Evolutionary conservation across 371 early-diverging fungal species (phyloP).

Genomic region (Phascolomyces articulosus): DNA sequence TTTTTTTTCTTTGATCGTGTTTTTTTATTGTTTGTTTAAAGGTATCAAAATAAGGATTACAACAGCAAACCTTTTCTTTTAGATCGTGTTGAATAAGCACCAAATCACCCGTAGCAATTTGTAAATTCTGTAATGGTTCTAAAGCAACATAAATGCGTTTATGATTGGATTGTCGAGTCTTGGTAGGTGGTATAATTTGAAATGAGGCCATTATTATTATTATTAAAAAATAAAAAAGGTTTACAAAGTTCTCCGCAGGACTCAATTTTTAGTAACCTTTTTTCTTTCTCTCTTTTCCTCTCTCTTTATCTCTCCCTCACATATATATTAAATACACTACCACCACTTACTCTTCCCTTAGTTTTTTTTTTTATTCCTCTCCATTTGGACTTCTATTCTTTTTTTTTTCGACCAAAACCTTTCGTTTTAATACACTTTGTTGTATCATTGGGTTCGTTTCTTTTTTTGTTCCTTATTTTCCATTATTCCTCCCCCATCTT

Average conservation of each 20-base stretch:
- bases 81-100: conserved; percentile 35
- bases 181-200: background rate
- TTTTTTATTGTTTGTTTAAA: no score
- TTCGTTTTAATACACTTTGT: background rate
- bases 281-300: no score
- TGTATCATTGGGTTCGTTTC: no score
- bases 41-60: no score
- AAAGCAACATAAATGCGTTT: conserved; percentile 45
- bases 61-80: conserved; percentile 19
- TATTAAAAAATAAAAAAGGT: background rate
- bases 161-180: background rate
- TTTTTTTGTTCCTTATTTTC: background rate
- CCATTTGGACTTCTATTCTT: background rate
- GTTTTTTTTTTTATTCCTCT: background rate
- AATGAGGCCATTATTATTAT: background rate
- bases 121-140: conserved; percentile 48
- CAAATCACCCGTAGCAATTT: conserved; percentile 58
- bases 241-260: background rate
- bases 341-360: no score
- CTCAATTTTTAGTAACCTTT: background rate
- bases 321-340: no score
- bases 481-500: no score
- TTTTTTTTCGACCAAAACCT: background rate
- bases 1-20: no score
- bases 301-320: no score